phyloP scores from a whole-genome alignment of 495 filamentous ascomycete genomes.

The Mycothermus thermophilus region DNA sequence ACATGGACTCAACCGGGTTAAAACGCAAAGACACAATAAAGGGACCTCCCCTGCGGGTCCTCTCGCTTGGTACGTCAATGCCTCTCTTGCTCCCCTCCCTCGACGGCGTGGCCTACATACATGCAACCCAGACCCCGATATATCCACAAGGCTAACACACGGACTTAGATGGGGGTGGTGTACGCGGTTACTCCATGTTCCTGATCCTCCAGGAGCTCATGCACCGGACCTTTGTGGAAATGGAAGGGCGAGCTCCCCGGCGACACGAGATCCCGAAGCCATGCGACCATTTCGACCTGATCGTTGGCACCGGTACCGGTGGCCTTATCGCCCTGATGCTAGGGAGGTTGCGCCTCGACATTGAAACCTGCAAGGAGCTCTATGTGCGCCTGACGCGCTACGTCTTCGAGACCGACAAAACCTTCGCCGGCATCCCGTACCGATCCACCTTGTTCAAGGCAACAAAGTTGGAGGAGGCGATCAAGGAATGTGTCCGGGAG shows the following conservation, averaged over 20 bases:
- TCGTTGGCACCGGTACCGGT: slow-evolving; percentile 86
- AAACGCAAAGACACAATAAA: slow-evolving; percentile 84
- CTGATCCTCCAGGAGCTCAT: slow-evolving; percentile 93
- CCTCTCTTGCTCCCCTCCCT: not conserved
- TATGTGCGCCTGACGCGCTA: slow-evolving; percentile 87
- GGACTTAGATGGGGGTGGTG: slow-evolving; percentile 90
- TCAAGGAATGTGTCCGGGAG: slow-evolving; percentile 75
- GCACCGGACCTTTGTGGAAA: slow-evolving; percentile 81
- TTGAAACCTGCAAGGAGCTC: slow-evolving; percentile 91
- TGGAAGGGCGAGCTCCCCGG: slow-evolving; percentile 66
- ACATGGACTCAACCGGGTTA: slow-evolving; percentile 17
- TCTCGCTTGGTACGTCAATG: slow-evolving; percentile 64
- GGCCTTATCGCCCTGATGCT: slow-evolving; percentile 95
- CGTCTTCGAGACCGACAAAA: slow-evolving; percentile 98
- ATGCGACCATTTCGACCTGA: slow-evolving; percentile 96
- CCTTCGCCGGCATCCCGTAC: slow-evolving; percentile 85
- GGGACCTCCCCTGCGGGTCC: slow-evolving; percentile 78
- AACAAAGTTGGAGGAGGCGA: slow-evolving; percentile 86
- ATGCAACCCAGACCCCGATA: no score
- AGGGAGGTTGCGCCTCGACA: slow-evolving; percentile 75
- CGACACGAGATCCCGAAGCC: slow-evolving; percentile 88
- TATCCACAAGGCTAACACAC: no score
- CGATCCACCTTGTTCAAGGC: slow-evolving; percentile 92
- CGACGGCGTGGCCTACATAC: not conserved
- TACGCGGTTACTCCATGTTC: slow-evolving; percentile 93